Conservation (phyloP, 345 rosid genomes). For the Lagerstroemia speciosa region DNA sequence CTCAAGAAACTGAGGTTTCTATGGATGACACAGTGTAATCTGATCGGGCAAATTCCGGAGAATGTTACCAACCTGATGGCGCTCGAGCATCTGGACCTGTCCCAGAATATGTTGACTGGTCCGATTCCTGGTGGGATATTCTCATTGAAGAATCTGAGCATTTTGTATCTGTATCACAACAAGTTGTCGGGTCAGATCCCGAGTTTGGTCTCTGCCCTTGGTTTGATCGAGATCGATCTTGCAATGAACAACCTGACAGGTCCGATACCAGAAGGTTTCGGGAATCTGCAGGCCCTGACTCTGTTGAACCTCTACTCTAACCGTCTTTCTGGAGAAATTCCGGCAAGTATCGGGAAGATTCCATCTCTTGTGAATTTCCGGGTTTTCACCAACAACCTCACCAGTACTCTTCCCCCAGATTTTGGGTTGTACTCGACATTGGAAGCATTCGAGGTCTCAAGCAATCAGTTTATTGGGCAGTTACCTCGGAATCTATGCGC, state of each 20-base stretch:
- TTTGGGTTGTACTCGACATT: conserved; percentile 58
- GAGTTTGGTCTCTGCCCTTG: conserved; percentile 24
- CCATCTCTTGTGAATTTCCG: conserved; percentile 27
- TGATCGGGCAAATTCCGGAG: conserved; percentile 59
- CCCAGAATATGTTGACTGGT: conserved; percentile 44
- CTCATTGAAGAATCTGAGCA: conserved; percentile 35
- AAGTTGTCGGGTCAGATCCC: conserved; percentile 53
- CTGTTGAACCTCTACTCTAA: conserved; percentile 32
- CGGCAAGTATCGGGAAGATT: conserved; percentile 41
- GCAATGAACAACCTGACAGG: conserved; percentile 49
- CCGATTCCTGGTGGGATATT: conserved; percentile 40
- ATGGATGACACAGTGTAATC: conserved; percentile 39
- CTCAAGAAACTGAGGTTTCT: conserved; percentile 40
- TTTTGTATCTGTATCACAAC: conserved; percentile 38
- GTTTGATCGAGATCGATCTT: conserved; percentile 45
- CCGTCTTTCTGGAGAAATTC: conserved; percentile 53
- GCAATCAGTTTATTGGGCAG: conserved; percentile 53
- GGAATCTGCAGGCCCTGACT: conserved; percentile 41
- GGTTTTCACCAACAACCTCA: conserved; percentile 49
- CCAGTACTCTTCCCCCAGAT: conserved; percentile 60
- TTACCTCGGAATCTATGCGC: conserved; percentile 65
- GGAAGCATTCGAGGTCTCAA: conserved; percentile 48
- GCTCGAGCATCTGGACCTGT: conserved; percentile 43
- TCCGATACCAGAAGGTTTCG: conserved; percentile 48
- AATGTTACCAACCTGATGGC: conserved; percentile 32